Evolutionary conservation across 768 basidiomycete species (phyloP).

Genomic region (Fibroporia radiculosa): DNA sequence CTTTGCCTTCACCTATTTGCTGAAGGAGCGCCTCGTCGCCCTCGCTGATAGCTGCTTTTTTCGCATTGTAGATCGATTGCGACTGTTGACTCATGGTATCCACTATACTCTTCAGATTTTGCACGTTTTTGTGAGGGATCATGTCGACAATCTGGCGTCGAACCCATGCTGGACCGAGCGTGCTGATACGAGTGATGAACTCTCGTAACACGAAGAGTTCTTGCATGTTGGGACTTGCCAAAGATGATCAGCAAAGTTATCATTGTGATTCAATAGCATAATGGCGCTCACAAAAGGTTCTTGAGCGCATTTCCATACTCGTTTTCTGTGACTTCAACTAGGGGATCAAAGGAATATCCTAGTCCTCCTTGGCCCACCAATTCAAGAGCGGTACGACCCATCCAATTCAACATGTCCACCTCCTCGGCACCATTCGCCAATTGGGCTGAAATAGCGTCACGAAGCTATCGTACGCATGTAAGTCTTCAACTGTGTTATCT

Average conservation of each 20-base stretch:
- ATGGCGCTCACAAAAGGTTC: slow-evolving; percentile 10
- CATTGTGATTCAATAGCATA: too few species aligned
- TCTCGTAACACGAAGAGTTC: slow-evolving; percentile 9
- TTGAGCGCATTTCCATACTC: slow-evolving; percentile 20
- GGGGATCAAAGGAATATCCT: slow-evolving; percentile 20
- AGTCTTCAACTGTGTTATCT: too few species aligned
- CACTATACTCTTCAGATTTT: slow-evolving; percentile 25
- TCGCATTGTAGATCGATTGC: slow-evolving; percentile 27
- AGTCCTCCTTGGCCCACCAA: slow-evolving; percentile 20
- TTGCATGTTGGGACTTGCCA: not conserved
- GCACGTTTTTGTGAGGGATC: slow-evolving; percentile 26
- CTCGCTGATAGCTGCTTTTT: slow-evolving; percentile 26
- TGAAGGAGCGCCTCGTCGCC: slow-evolving; percentile 26
- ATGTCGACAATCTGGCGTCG: slow-evolving; percentile 27
- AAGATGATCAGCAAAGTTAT: not conserved
- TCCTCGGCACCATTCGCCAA: slow-evolving; percentile 6
- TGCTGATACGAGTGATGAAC: slow-evolving; percentile 10
- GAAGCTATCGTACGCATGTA: slow-evolving; percentile 10
- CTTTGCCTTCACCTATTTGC: slow-evolving; percentile 30
- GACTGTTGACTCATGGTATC: slow-evolving; percentile 30
- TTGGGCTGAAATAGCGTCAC: slow-evolving; percentile 10
- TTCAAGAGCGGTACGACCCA: slow-evolving; percentile 20
- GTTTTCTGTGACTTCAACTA: slow-evolving; percentile 10
- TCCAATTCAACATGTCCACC: slow-evolving; percentile 19
- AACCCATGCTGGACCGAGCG: slow-evolving; percentile 18